Percentiles rank a stretch among this genome's conserved stretches.
These are phyloP conservation scores for Microsporum ferrugineum DNA, from an alignment of 2,329 filamentous ascomycete genomes.

Conservation along the genomic window DNA sequence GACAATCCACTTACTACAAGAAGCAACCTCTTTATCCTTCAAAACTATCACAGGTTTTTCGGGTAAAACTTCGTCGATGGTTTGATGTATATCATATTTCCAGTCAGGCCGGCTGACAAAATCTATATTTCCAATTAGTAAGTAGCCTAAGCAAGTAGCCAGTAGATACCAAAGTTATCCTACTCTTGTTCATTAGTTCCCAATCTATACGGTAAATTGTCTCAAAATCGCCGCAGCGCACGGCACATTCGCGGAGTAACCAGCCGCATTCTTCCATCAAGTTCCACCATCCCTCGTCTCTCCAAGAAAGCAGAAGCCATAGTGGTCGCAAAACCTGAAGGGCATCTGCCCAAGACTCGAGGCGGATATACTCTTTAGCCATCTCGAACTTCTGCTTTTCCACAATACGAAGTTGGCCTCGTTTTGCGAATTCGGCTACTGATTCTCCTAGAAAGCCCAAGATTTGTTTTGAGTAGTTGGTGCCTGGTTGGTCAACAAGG, in stretches of 20 bases:
- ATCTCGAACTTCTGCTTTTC: conserved; percentile 46
- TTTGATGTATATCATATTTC: conserved; percentile 39
- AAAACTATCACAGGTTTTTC: conserved; percentile 38
- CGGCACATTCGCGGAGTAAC: conserved; percentile 44
- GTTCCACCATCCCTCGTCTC: conserved; percentile 48
- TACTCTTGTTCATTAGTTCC: conserved; percentile 40
- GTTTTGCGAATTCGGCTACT: conserved; percentile 40
- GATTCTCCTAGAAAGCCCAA: conserved; percentile 38
- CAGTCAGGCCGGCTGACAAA: conserved; percentile 27
- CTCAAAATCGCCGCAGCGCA: conserved; percentile 35
- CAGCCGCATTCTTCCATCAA: conserved; percentile 45
- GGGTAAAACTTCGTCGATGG: conserved; percentile 28
- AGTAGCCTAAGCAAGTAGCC: not conserved
- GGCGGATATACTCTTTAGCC: conserved; percentile 43
- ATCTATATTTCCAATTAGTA: conserved; percentile 18
- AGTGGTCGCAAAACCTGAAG: conserved; percentile 41
- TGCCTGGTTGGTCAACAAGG: conserved; percentile 32
- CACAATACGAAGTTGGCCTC: conserved; percentile 43
- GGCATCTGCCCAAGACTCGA: conserved; percentile 41
- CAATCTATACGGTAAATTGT: conserved; percentile 44
- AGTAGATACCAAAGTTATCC: conserved; percentile 8
- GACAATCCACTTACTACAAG: conserved; percentile 31
- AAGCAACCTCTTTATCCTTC: conserved; percentile 38
- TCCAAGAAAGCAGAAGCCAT: conserved; percentile 49
- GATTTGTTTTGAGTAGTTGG: conserved; percentile 44